Percentiles rank a stretch among this genome's conserved stretches.
phyloP scores from a whole-genome alignment of 352 stramenopile species.

The Pythium dissimile region DNA sequence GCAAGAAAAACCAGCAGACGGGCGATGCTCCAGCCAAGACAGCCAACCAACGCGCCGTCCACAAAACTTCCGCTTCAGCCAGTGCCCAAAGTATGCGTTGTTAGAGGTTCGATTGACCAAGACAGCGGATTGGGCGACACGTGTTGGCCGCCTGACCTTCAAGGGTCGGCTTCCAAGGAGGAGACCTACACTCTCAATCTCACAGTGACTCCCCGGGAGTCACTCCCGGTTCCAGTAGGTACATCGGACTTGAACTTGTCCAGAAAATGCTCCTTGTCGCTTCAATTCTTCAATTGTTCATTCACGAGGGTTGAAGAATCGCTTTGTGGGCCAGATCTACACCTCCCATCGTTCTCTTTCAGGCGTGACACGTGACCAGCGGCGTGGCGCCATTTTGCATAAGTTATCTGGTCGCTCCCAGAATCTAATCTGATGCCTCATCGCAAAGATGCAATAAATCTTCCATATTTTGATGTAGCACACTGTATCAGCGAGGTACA shows the following conservation, averaged over 20 bases:
- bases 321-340: no score
- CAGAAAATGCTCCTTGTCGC: background rate
- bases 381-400: no score
- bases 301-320: background rate
- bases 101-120: background rate
- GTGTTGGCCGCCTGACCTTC: background rate
- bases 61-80: constrained; percentile 1
- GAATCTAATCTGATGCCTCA: no score
- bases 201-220: no score
- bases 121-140: background rate
- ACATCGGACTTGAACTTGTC: no score
- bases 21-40: background rate
- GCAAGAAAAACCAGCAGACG: constrained; percentile 10
- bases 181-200: constrained; percentile 1
- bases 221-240: background rate
- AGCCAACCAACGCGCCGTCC: constrained; percentile 9
- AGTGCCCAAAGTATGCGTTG: background rate
- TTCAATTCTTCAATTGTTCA: background rate
- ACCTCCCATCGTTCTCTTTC: no score
- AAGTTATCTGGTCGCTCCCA: no score
- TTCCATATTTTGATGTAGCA: no score
- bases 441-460: no score
- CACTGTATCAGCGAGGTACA: no score
- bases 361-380: no score
- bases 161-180: background rate